These are phyloP conservation scores for Paramecium octaurelia DNA, from an alignment of 73 alveolate genomes.

Conservation along the genomic window DNA sequence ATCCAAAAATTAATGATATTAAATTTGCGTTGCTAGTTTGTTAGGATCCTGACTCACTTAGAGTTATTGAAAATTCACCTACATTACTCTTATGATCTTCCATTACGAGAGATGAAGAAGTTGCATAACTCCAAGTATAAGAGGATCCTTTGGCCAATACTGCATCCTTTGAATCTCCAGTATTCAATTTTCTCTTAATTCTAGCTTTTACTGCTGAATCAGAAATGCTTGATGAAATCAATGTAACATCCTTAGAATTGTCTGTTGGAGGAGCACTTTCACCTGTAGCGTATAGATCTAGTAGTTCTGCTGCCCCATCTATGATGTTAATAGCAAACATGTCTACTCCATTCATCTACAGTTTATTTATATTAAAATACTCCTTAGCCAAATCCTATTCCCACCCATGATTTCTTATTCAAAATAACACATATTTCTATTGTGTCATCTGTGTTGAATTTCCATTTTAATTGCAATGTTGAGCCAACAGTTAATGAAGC, in stretches of 20 bases:
- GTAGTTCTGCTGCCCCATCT: not conserved
- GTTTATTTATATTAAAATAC: not conserved
- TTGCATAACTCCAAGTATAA: not conserved
- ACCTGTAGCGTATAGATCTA: not conserved
- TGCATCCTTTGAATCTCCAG: slow-evolving; percentile 30
- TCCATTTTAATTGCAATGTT: not conserved
- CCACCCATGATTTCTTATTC: not conserved
- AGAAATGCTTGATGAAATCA: not conserved
- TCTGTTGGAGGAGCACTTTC: not conserved
- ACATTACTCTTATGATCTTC: not conserved
- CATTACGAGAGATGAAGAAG: not conserved
- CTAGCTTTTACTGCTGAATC: not conserved
- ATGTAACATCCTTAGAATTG: not conserved
- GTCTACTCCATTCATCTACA: slow-evolving; percentile 8
- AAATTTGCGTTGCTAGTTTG: not conserved
- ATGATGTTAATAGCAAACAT: not conserved
- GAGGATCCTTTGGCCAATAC: not conserved
- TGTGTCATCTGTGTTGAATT: not conserved
- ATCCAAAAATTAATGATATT: not conserved
- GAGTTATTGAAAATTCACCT: not conserved
- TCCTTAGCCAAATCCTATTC: not conserved
- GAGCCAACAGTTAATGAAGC: not conserved
- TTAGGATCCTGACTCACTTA: not conserved
- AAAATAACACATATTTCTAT: not conserved
- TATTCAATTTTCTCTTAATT: not conserved